phyloP scores from a whole-genome alignment of 352 stramenopile species.

The Pythium dissotocum region DNA sequence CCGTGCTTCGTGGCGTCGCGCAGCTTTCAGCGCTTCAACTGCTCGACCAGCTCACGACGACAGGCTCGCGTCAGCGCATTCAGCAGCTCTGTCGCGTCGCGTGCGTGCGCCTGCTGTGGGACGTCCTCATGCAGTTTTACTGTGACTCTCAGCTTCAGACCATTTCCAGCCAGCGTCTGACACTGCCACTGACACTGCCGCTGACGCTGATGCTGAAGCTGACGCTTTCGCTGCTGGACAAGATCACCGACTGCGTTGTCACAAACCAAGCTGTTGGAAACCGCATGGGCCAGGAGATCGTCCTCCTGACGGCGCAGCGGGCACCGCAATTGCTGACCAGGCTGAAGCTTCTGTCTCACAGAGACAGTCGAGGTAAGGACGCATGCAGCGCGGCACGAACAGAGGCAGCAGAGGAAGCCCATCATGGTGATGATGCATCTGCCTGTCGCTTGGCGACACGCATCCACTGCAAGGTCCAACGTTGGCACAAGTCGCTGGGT shows the following conservation, averaged over 20 bases:
- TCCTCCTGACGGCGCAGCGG: not conserved
- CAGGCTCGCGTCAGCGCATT: slow-evolving; percentile 8
- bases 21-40: slow-evolving; percentile 18
- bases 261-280: slow-evolving; percentile 5
- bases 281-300: slow-evolving; percentile 3
- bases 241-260: slow-evolving; percentile 19
- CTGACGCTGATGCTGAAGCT: not conserved
- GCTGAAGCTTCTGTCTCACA: not conserved
- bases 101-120: slow-evolving; percentile 20
- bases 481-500: slow-evolving; percentile 10
- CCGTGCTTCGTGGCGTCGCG: slow-evolving; percentile 13
- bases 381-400: not conserved
- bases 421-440: not conserved
- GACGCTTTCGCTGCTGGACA: slow-evolving; percentile 20
- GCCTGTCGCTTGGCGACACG: slow-evolving; percentile 5
- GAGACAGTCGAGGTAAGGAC: not conserved
- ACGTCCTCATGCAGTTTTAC: slow-evolving; percentile 12
- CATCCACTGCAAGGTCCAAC: slow-evolving; percentile 14
- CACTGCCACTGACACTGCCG: not conserved
- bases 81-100: slow-evolving; percentile 23
- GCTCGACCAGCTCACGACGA: slow-evolving; percentile 22
- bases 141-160: not conserved
- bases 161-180: slow-evolving; percentile 9
- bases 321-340: not conserved
- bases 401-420: not conserved